Evolutionary conservation across 176 grass and related monocot genomes (phyloP).

Genomic region (Panicum miliaceum): DNA sequence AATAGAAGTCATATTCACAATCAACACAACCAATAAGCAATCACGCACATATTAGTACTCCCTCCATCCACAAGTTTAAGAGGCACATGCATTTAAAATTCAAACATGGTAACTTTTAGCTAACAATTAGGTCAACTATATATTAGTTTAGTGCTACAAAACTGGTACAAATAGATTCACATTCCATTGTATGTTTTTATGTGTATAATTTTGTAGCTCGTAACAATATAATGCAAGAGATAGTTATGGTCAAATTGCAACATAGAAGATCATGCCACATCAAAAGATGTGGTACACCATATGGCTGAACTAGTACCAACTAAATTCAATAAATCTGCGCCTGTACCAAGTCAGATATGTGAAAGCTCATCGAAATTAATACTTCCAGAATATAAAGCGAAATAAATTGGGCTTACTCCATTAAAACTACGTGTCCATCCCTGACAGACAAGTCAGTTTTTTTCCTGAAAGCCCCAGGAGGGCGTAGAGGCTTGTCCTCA

Average conservation of each 20-base stretch:
- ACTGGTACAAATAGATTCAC: not conserved
- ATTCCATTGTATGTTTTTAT: not conserved
- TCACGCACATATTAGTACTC: not conserved
- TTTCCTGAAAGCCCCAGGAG: constrained; percentile 91
- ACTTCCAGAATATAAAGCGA: not conserved
- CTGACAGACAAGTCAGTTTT: constrained; percentile 89
- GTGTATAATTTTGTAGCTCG: not conserved
- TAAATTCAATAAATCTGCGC: not conserved
- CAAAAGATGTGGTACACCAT: not conserved
- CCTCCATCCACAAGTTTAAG: not conserved
- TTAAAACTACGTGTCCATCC: constrained; percentile 92
- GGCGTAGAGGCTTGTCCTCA: constrained; percentile 78
- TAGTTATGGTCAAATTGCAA: constrained; percentile 12
- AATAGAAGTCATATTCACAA: constrained; percentile 2
- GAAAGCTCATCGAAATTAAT: constrained; percentile 17
- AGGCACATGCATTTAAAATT: not conserved
- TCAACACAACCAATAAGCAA: constrained; percentile 11
- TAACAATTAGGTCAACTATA: not conserved
- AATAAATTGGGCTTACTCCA: constrained; percentile 78
- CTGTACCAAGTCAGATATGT: not conserved
- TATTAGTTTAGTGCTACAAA: not conserved
- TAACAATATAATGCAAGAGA: not conserved
- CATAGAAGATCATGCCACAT: constrained; percentile 16
- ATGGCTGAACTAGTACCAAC: constrained; percentile 15
- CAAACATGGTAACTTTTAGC: not conserved